Percentiles rank a stretch among this genome's conserved stretches.
Evolutionary conservation across 2,329 filamentous ascomycete genomes (phyloP).

Genomic region (Elsinoe arachidis): DNA sequence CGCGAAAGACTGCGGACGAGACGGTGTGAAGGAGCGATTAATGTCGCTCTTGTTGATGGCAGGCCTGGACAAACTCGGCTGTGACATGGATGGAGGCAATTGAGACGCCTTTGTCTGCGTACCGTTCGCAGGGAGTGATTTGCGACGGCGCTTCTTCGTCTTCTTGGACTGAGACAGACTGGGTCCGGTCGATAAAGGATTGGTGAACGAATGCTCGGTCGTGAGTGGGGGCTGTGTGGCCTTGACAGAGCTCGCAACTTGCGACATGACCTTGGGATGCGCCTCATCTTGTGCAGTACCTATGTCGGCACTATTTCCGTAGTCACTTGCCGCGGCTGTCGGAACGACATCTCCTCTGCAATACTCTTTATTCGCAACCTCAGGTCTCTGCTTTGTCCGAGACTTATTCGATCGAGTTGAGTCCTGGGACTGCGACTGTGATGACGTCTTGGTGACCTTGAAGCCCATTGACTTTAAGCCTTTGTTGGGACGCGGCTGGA

Average conservation of each 20-base stretch:
- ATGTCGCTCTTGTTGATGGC: not conserved
- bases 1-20: conserved; percentile 1
- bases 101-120: not conserved
- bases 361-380: no score
- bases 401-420: not conserved
- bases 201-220: no score
- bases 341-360: no score
- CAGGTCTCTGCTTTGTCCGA: not conserved
- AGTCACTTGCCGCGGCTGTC: no score
- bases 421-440: not conserved
- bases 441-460: conserved; percentile 9
- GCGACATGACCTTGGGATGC: no score
- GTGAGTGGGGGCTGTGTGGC: not conserved
- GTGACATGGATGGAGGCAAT: not conserved
- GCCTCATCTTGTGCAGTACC: no score
- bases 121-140: not conserved
- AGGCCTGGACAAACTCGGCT: not conserved
- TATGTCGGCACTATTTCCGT: no score
- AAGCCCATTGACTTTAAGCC: conserved; percentile 9
- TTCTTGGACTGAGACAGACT: not conserved
- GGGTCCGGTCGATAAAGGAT: not conserved
- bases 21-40: conserved; percentile 5
- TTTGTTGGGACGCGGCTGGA: not conserved
- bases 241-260: no score
- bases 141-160: not conserved